phyloP scores from a whole-genome alignment of 208 protist genomes.

The Wallacemonas rigidus region DNA sequence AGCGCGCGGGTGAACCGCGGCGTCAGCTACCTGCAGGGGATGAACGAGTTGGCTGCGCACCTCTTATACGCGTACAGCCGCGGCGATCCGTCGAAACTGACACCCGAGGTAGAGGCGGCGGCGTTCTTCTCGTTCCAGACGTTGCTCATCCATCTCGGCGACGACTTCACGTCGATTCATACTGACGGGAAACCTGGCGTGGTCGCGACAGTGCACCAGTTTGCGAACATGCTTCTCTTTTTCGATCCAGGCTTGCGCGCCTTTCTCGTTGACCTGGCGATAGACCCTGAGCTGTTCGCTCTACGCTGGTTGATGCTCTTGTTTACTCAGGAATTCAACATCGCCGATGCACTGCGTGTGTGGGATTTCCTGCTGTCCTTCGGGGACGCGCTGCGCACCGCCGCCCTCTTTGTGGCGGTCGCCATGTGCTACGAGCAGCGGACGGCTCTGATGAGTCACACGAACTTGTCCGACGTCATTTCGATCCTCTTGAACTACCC shows the following conservation, averaged over 20 bases:
- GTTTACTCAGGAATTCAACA: constrained; percentile 87
- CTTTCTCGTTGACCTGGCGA: constrained; percentile 44
- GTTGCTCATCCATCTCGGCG: constrained; percentile 64
- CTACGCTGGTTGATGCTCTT: constrained; percentile 88
- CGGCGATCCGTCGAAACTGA: constrained; percentile 35
- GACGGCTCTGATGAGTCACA: constrained; percentile 35
- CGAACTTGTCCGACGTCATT: constrained; percentile 48
- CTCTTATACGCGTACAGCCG: constrained; percentile 68
- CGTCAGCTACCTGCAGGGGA: constrained; percentile 81
- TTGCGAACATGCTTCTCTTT: constrained; percentile 67
- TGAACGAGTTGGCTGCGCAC: constrained; percentile 83
- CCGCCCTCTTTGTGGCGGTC: constrained; percentile 52
- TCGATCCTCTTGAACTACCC: constrained; percentile 68
- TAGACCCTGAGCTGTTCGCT: constrained; percentile 71
- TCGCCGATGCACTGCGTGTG: constrained; percentile 68
- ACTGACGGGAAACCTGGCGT: constrained; percentile 56
- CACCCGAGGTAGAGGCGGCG: constrained; percentile 44
- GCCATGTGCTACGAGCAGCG: constrained; percentile 63
- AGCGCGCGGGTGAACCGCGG: constrained; percentile 68
- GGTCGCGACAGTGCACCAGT: constrained; percentile 54
- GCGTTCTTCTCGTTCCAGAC: constrained; percentile 85
- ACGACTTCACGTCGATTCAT: constrained; percentile 76
- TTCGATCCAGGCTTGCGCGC: constrained; percentile 54
- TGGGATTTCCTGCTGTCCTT: constrained; percentile 91
- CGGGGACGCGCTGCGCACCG: constrained; percentile 49